These are phyloP conservation scores for Gloeophyllum trabeum DNA, from an alignment of 768 basidiomycete species.

Conservation along the genomic window DNA sequence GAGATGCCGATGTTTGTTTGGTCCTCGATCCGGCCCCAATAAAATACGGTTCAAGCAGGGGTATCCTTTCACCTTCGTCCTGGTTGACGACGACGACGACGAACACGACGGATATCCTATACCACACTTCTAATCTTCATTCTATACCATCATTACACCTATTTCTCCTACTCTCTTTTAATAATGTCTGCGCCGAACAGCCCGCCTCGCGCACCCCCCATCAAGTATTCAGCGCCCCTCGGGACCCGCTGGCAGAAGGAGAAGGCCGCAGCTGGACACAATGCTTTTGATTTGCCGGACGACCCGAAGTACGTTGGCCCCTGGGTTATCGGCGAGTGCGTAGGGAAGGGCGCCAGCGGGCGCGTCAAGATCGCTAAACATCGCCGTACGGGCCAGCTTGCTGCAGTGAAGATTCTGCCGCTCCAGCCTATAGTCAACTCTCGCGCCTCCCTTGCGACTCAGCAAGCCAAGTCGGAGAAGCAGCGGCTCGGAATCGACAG, in stretches of 20 bases:
- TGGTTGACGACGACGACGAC: neutral
- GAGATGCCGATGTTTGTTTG: too few species aligned
- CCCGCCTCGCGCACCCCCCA: constrained; percentile 63
- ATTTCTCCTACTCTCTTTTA: neutral
- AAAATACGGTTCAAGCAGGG: neutral
- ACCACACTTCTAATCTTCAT: neutral
- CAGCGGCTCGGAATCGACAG: constrained; percentile 80
- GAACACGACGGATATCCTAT: neutral
- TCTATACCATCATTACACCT: neutral
- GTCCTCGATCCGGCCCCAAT: too few species aligned
- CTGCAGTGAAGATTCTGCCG: constrained; percentile 93
- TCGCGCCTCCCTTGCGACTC: constrained; percentile 50
- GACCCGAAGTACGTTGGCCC: constrained; percentile 85
- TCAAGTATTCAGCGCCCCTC: constrained; percentile 54
- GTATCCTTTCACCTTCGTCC: neutral
- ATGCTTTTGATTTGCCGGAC: constrained; percentile 70
- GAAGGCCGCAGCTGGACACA: constrained; percentile 66
- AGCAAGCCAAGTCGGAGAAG: constrained; percentile 67
- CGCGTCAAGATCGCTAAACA: constrained; percentile 92
- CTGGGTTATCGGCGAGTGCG: constrained; percentile 88
- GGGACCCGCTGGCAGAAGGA: constrained; percentile 86
- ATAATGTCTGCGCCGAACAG: constrained; percentile 23
- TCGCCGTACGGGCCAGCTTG: constrained; percentile 75
- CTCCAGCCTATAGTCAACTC: constrained; percentile 68
- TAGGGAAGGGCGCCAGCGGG: constrained; percentile 90